Base-by-base conservation (phyloP, 2,329 filamentous ascomycete genomes). In the Monosporascus ibericus region DNA sequence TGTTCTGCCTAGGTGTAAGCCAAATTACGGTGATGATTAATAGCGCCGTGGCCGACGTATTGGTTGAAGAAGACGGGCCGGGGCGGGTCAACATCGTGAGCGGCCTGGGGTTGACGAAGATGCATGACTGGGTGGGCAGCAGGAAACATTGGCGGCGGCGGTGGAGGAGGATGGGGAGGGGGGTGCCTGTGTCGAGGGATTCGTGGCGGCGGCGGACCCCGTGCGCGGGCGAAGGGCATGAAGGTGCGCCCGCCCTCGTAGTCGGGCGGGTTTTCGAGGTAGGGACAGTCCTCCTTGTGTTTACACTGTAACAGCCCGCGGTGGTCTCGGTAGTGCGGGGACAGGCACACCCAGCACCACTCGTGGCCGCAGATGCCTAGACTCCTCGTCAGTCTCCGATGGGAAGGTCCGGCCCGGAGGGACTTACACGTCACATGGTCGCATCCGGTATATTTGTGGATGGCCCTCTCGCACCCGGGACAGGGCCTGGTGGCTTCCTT, bases 351-450 rank as follows among this genome's bases (percentile, higher is more conserved):
- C 56, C 72, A 73, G 55, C 71, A 73, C 70, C 69, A 74, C 48
- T 73, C 65, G 36, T 72, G 67, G 6, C 68, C 65, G 48, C 71
- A 74, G 6, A 59, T 46, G 25, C 61, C 60, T 62, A 30, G 5
- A 5, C 47, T 34, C 20, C 14, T 39, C 40, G 44, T 54, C 37
- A 52, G 27, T 30, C 20, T 7, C 27, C 34, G 38, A 4, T 9
- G 27, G 8, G 27, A 18, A 18, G 5, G 15, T 6, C 39, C 46
- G 11, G 18, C 27, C 11, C 15, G 37, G 22, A 14, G 6, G 46
- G 20, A 65, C 68, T 62, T 58, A 70, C 72, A 73, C 1, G 69
- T 73, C 3, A 74, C 69, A 52, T 74, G 71, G 52, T 72, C 70
- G 51, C 71, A 74, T 5, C 72, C 72, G 0, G 51, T 55, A 17